Percentiles rank a stretch among this genome's conserved stretches.
Evolutionary conservation across 208 protist genomes (phyloP).

Genomic region (Novymonas esmeraldas): DNA sequence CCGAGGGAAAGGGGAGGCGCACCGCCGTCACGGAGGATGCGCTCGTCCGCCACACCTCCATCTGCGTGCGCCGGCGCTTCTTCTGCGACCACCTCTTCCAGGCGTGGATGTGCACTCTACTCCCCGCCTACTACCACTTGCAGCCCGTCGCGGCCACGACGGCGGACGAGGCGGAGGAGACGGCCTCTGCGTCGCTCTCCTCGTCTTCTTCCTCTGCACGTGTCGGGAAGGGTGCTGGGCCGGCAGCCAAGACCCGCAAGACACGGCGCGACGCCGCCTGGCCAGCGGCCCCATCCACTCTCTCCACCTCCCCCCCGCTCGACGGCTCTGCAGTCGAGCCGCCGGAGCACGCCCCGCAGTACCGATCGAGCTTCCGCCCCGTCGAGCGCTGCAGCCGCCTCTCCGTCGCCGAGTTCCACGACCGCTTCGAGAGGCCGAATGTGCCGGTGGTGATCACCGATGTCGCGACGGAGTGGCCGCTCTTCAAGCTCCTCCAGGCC

Average conservation of each 20-base stretch:
- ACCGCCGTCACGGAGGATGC: not conserved
- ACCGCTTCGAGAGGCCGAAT: conserved; percentile 66
- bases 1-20: not conserved
- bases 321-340: not conserved
- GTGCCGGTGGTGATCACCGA: conserved; percentile 79
- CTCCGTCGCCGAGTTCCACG: conserved; percentile 68
- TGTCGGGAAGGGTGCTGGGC: not conserved
- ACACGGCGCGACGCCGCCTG: conserved; percentile 25
- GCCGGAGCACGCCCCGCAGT: conserved; percentile 24
- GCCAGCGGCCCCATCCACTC: not conserved
- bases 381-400: conserved; percentile 62
- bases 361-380: conserved; percentile 66
- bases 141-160: conserved; percentile 10
- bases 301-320: not conserved
- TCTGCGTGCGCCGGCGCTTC: conserved; percentile 61
- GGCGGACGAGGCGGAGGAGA: conserved; percentile 3
- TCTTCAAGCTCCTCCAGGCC: conserved; percentile 73
- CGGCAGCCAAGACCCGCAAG: not conserved
- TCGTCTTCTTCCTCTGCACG: not conserved
- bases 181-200: not conserved
- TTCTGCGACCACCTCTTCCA: conserved; percentile 89
- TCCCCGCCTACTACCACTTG: conserved; percentile 79
- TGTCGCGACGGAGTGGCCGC: conserved; percentile 82
- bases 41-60: conserved; percentile 40
- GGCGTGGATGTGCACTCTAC: conserved; percentile 89